Percentiles rank a stretch among this genome's conserved stretches.
phyloP scores from a whole-genome alignment of 2,329 filamentous ascomycete genomes.

The Thelonectria discophora region DNA sequence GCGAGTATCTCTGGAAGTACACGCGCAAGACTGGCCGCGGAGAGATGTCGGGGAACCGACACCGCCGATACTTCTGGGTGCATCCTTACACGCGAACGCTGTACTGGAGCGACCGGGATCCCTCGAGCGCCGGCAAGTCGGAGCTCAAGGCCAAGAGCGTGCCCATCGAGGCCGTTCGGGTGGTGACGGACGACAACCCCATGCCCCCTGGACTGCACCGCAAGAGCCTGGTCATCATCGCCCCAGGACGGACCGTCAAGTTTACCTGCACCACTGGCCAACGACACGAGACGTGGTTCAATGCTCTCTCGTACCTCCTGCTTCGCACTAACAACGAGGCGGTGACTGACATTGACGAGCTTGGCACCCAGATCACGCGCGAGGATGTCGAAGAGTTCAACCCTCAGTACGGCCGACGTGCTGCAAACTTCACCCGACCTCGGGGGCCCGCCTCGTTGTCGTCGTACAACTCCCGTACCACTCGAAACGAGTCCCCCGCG shows the following conservation, averaged over 20 bases:
- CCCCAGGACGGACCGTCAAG: conserved; percentile 87
- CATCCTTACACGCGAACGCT: conserved; percentile 96
- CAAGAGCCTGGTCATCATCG: conserved; percentile 91
- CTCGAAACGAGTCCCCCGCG: conserved; percentile 70
- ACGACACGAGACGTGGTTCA: conserved; percentile 98
- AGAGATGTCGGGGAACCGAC: conserved; percentile 87
- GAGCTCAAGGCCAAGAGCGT: conserved; percentile 89
- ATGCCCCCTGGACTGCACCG: conserved; percentile 93
- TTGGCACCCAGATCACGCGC: conserved; percentile 64
- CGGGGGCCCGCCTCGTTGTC: conserved; percentile 73
- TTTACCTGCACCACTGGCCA: conserved; percentile 95
- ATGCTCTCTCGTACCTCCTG: conserved; percentile 91
- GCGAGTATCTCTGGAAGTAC: conserved; percentile 99
- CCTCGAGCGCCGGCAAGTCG: conserved; percentile 76
- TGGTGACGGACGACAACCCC: conserved; percentile 93
- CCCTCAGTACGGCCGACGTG: conserved; percentile 60
- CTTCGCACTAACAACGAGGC: conserved; percentile 75
- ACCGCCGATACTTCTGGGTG: conserved; percentile 98
- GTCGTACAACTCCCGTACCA: conserved; percentile 80
- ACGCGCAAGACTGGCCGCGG: conserved; percentile 92
- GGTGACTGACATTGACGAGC: conserved; percentile 68
- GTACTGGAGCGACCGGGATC: conserved; percentile 96
- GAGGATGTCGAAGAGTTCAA: conserved; percentile 85
- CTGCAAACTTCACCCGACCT: conserved; percentile 53
- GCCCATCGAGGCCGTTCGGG: conserved; percentile 89